phyloP scores from a whole-genome alignment of 352 stramenopile genomes.

The Phytopythium cucurbitacearum region DNA sequence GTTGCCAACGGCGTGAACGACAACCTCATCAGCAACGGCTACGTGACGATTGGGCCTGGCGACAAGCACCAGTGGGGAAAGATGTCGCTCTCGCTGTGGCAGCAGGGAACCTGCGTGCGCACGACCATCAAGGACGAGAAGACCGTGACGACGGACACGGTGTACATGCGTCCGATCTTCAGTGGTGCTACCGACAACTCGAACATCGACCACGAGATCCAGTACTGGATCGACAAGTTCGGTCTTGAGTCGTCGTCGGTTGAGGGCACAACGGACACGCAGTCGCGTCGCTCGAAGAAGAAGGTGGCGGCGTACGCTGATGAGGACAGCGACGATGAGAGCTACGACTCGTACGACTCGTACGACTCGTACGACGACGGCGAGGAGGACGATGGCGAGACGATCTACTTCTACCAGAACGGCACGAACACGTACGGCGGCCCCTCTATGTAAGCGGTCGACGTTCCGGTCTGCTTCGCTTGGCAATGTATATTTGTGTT shows the following conservation, averaged over 20 bases:
- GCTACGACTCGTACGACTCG: conserved; percentile 3
- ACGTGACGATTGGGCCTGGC: too few relatives aligned
- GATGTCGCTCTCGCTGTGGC: too few relatives aligned
- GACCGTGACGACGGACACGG: conserved; percentile 30
- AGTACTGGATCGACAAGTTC: conserved; percentile 47
- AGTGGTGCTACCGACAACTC: conserved; percentile 35
- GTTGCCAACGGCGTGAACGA: not conserved
- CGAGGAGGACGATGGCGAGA: not conserved
- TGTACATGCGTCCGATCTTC: conserved; percentile 59
- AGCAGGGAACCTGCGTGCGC: too few relatives aligned
- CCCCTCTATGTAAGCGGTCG: not conserved
- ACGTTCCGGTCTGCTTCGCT: too few relatives aligned
- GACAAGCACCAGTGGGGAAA: too few relatives aligned
- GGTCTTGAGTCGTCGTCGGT: conserved; percentile 21
- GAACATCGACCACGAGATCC: conserved; percentile 40
- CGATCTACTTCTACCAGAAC: too few relatives aligned
- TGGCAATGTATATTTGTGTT: too few relatives aligned
- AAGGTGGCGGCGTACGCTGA: too few relatives aligned
- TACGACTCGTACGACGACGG: not conserved
- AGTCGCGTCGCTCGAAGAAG: conserved; percentile 2
- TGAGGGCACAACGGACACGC: conserved; percentile 11
- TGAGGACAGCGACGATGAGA: not conserved
- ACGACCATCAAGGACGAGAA: conserved; percentile 11
- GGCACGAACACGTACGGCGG: conserved; percentile 15
- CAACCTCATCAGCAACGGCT: not conserved